Base-by-base conservation (phyloP, 1,139 yeast species). In the Nadsonia commutata region DNA sequence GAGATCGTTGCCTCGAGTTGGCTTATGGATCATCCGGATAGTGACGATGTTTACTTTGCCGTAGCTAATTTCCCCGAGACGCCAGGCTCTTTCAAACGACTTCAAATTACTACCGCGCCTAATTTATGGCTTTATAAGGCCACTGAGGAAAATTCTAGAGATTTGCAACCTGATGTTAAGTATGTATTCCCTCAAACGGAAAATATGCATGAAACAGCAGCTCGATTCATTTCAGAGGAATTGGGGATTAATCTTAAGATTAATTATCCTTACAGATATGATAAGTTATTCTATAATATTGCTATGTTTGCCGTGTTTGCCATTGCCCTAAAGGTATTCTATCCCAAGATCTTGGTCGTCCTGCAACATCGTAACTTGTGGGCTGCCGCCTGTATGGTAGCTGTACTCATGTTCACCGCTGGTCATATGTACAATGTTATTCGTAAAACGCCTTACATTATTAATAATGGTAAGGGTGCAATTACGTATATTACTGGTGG, bases 351-450 rank as follows among this genome's bases (percentile, higher is more conserved):
- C 36, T 23, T 52, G 8, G 50, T 53, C 22, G 40, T 74, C 27
- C 49, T 62, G 23, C 57, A 60, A 31, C 61, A 68, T 39, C 69
- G 64, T 49, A 72, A 74, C 49, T 55, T 80, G 43, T 85, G 95
- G 95, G 78, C 80, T 41, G 72, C 75, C 3, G 45, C 71, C 16
- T 69, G 83, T 3, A 65, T 83, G 19, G 66, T 81, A 39, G 56
- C 74, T 13, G 71, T 84, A 21, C 67, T 88, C 49, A 65, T 86
- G 54, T 83, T 88, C 67, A 78, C 76, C 43, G 71, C 93, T 11
- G 98, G 98, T 16, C 83, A 86, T 63, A 90, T 90, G 98, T 90
- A 77, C 71, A 86, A 85, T 60, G 75, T 76, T 53, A 90, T 90
- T 50, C 76, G 97, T 59, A 73, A 73, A 38, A 71, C 79, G 7